Conservation (phyloP, 805 yeast genomes). For the Kodamaea kakaduensis region DNA sequence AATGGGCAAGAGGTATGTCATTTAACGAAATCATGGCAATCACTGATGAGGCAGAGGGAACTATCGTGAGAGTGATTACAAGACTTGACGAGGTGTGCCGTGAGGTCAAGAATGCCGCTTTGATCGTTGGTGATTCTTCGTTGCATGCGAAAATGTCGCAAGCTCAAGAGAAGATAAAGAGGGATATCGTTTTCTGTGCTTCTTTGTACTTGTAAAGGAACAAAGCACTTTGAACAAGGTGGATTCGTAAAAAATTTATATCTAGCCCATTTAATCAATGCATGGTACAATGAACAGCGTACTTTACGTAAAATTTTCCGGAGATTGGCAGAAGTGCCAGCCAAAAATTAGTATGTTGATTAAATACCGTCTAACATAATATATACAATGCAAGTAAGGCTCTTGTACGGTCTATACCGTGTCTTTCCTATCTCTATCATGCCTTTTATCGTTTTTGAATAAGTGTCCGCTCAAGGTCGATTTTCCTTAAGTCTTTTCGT, state of each 20-base stretch:
- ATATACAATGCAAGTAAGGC: no score
- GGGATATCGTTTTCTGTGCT: conserved; percentile 97
- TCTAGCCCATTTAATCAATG: neutral
- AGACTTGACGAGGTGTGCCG: conserved; percentile 93
- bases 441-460: no score
- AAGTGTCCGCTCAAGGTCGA: no score
- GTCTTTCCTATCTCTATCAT: no score
- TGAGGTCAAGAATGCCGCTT: conserved; percentile 88
- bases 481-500: no score
- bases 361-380: no score
- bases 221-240: no score
- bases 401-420: no score
- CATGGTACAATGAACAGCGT: no score
- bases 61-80: conserved; percentile 92
- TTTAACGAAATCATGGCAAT: conserved; percentile 88
- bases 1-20: conserved; percentile 95
- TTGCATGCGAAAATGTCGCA: conserved; percentile 83
- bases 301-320: no score
- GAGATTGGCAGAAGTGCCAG: no score
- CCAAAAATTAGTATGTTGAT: no score
- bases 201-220: conserved; percentile 66
- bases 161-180: conserved; percentile 91
- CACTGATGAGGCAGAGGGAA: conserved; percentile 91
- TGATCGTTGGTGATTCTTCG: conserved; percentile 90
- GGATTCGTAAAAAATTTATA: neutral